Evolutionary conservation across 805 yeast species (phyloP), one percentile per base, ranked within the genome.

Genomic region (Starmerella ratchasimensis): DNA sequence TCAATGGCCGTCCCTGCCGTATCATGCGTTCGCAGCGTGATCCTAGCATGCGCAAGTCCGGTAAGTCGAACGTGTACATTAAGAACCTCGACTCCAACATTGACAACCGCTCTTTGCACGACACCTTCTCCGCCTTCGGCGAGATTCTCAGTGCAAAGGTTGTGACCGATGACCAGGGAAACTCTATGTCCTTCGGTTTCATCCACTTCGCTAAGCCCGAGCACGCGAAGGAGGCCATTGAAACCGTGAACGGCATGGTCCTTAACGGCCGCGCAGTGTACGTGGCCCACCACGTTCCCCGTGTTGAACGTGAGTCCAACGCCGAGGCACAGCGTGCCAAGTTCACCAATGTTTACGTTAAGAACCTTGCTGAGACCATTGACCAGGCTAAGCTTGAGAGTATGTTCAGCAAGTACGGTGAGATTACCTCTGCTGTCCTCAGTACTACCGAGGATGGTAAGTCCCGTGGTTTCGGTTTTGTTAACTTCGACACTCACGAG

Each of bases 1-100:
- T 90, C 67, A 86, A 86, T 64, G 96, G 95, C 58, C 82, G 79
- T 58, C 84, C 95, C 56, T 84, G 96, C 69, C 83, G 98, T 67
- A 88, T 90, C 69, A 90, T 90, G 97, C 84, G 97, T 96, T 84
- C 96, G 52, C 97, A 90, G 71, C 83, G 97, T 68, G 97, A 90
- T 63, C 97, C 98, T 49, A 72, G 94, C 46, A 63, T 76, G 56
- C 81, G 98, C 73, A 82, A 78, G 72, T 77, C 77, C 59, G 96
- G 96, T 63, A 79, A 82, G 48, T 96, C 95, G 58, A 90, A 90
- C 74, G 77, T 90, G 51, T 90, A 80, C 75, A 88, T 90, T 70
- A 90, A 90, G 77, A 90, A 90, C 75, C 76, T 90, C 67, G 95
- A 88, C 65, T 93, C 94, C 45, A 94, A 82, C 57, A 90, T 90